Evolutionary conservation across 108 stramenopile genomes (phyloP).

Genomic region (Skeletonema potamos): DNA sequence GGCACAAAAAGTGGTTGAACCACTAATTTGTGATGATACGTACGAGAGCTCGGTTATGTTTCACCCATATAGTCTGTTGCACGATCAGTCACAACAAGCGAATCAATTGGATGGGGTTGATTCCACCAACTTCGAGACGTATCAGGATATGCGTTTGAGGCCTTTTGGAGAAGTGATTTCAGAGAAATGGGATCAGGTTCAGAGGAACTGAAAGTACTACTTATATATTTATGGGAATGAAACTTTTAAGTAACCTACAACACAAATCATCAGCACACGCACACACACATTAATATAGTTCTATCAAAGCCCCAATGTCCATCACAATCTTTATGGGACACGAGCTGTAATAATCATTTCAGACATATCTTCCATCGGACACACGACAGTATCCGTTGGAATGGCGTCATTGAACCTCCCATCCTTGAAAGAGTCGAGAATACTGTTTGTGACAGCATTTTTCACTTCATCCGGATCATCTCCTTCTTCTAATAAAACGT

Average conservation of each 20-base stretch:
- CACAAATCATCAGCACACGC: no score
- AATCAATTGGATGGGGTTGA: background rate
- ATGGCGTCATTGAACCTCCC: constrained; percentile 49
- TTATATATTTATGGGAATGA: no score
- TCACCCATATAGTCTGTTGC: constrained; percentile 54
- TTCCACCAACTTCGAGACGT: background rate
- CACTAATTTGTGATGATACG: constrained; percentile 1
- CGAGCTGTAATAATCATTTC: background rate
- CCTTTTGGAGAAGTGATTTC: constrained; percentile 31
- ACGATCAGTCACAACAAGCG: constrained; percentile 44
- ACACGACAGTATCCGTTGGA: constrained; percentile 42
- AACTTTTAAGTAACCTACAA: no score
- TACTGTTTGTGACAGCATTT: constrained; percentile 33
- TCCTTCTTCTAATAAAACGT: constrained; percentile 53
- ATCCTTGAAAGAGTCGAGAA: constrained; percentile 32
- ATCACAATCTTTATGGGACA: background rate
- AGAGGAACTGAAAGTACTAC: constrained; percentile 25
- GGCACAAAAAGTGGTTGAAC: constrained; percentile 23
- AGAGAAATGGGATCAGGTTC: constrained; percentile 56
- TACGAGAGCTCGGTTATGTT: background rate
- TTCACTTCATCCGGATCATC: constrained; percentile 47
- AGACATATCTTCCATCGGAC: constrained; percentile 5
- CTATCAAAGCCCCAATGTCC: no score
- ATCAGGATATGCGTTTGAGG: constrained; percentile 13
- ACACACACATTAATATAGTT: no score